A percentile compares a stretch with the other conserved stretches of the same genome.
Conservation (phyloP, 345 rosid genomes). For the Hevea brasiliensis region DNA sequence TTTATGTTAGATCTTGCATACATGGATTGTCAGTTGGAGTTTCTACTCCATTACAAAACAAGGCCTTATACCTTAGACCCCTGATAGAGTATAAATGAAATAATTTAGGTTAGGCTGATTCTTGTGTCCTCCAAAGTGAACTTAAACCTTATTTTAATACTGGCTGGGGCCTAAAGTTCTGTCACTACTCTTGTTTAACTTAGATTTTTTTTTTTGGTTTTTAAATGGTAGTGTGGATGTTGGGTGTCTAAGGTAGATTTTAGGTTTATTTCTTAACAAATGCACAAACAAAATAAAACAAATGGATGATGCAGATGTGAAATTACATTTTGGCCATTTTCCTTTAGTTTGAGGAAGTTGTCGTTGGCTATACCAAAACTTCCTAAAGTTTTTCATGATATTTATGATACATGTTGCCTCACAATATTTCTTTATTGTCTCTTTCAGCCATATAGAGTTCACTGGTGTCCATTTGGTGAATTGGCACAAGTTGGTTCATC, state of each 20-base stretch:
- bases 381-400: constrained; percentile 1
- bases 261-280: too few relatives aligned
- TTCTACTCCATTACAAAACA: not conserved
- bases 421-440: constrained; percentile 5
- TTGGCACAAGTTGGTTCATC: constrained; percentile 44
- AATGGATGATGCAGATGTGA: too few relatives aligned
- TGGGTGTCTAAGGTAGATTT: not conserved
- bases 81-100: not conserved
- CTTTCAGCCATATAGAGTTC: constrained; percentile 58
- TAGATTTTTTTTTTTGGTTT: not conserved
- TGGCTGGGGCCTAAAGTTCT: not conserved
- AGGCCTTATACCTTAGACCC: not conserved
- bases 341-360: not conserved
- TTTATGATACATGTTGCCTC: not conserved
- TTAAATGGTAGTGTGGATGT: not conserved
- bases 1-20: not conserved
- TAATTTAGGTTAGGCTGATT: not conserved
- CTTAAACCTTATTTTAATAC: not conserved
- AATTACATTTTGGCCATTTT: not conserved
- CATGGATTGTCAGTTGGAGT: not conserved
- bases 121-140: not conserved
- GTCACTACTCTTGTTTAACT: not conserved
- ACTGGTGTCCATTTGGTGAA: constrained; percentile 70
- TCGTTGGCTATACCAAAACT: not conserved
- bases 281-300: not conserved